phyloP scores from a whole-genome alignment of 1,284 basidiomycete species.

The Phellopilus nigrolimitatus region DNA sequence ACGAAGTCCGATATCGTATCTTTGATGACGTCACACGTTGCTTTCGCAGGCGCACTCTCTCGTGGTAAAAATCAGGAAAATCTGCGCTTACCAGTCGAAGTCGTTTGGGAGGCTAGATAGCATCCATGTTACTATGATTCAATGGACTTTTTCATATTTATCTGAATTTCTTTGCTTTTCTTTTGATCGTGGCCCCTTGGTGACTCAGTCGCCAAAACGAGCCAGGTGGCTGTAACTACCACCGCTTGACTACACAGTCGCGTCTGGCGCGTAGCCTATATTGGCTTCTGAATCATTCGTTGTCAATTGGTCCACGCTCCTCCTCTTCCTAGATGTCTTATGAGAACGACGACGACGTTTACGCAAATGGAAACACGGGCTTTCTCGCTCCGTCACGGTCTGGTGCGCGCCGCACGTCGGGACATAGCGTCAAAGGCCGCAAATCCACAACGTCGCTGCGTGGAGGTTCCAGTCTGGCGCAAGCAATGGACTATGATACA shows the following conservation, averaged over 20 bases:
- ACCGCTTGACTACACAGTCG: too few relatives aligned
- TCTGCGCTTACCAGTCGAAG: too few relatives aligned
- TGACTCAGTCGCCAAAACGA: too few relatives aligned
- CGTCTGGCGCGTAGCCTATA: conserved; percentile 10
- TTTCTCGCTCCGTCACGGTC: conserved; percentile 4
- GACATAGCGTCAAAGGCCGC: conserved; percentile 2
- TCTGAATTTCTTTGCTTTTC: too few relatives aligned
- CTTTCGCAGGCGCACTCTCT: conserved; percentile 46
- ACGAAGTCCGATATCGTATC: conserved; percentile 66
- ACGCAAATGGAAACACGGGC: conserved; percentile 3
- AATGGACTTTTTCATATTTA: too few relatives aligned
- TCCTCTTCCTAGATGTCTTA: neutral
- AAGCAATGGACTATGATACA: conserved; percentile 9
- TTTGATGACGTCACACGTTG: conserved; percentile 52
- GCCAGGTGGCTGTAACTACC: too few relatives aligned
- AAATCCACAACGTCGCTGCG: conserved; percentile 10
- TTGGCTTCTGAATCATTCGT: neutral
- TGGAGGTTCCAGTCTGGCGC: conserved; percentile 1
- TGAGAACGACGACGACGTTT: conserved; percentile 3
- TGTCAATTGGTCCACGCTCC: neutral
- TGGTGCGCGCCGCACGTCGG: conserved; percentile 7
- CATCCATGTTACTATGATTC: too few relatives aligned
- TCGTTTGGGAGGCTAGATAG: conserved; percentile 19
- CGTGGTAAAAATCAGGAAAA: neutral
- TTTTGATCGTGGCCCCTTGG: too few relatives aligned